Conservation (phyloP, 208 protist genomes). For the Leishmania arabica region DNA sequence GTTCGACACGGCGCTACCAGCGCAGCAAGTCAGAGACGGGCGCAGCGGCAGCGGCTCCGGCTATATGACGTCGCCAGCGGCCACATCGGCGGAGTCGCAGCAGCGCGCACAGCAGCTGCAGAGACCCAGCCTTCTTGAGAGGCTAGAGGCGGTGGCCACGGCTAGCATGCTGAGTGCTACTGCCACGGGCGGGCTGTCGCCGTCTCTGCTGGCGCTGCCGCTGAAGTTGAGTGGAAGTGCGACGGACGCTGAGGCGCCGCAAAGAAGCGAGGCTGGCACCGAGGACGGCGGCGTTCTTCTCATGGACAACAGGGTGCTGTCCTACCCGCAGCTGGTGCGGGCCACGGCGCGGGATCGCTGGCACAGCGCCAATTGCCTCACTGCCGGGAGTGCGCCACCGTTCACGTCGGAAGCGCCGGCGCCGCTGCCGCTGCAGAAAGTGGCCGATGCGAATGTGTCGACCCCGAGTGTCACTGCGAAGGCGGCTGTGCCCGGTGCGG, state of each 20-base stretch:
- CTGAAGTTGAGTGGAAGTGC: neutral
- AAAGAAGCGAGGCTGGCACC: neutral
- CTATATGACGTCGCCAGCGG: conserved; percentile 4
- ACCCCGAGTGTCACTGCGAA: neutral
- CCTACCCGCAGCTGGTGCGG: conserved; percentile 16
- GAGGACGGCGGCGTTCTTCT: neutral
- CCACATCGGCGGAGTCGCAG: conserved; percentile 7
- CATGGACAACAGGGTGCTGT: conserved; percentile 16
- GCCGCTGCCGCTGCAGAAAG: neutral
- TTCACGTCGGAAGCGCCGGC: neutral
- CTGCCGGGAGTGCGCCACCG: conserved; percentile 17
- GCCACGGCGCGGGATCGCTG: conserved; percentile 34
- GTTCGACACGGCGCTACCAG: conserved; percentile 11
- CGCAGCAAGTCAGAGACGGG: neutral
- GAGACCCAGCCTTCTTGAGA: conserved; percentile 11
- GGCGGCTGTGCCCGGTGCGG: neutral
- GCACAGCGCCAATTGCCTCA: conserved; percentile 29
- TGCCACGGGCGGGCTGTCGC: neutral
- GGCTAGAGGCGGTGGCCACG: conserved; percentile 10
- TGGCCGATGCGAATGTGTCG: neutral
- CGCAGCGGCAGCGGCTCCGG: conserved; percentile 25
- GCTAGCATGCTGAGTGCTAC: conserved; percentile 7
- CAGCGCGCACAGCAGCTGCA: conserved; percentile 14
- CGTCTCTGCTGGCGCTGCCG: neutral
- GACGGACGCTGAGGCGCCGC: conserved; percentile 2